Evolutionary conservation across 73 alveolate species (phyloP).

Genomic region (Uronychia binucleata): DNA sequence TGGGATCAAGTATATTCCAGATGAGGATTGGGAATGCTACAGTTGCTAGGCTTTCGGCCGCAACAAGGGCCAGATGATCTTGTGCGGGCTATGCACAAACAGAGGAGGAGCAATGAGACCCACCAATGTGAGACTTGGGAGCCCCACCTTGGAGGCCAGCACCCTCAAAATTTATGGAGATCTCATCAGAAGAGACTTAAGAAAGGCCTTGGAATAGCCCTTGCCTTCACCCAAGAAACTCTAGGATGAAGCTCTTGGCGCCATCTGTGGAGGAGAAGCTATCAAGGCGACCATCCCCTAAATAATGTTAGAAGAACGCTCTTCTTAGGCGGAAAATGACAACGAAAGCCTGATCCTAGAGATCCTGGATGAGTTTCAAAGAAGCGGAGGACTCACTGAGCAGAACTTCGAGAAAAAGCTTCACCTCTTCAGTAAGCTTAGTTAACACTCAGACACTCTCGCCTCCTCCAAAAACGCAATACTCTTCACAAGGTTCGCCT

Average conservation of each 20-base stretch:
- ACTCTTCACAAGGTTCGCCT: background rate
- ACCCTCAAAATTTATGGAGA: background rate
- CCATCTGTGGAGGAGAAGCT: background rate
- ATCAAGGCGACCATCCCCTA: background rate
- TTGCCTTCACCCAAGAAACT: background rate
- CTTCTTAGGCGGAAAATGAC: background rate
- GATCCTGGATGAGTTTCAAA: background rate
- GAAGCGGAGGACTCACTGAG: background rate
- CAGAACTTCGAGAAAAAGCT: background rate
- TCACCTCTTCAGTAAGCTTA: background rate
- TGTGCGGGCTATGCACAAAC: conserved; percentile 52
- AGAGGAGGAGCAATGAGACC: conserved; percentile 59
- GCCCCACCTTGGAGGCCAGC: background rate
- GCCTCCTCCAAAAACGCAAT: background rate
- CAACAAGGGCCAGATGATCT: conserved; percentile 25
- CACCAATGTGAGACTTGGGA: background rate
- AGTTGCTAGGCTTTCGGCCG: conserved; percentile 46
- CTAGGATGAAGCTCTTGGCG: background rate
- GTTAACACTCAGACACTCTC: background rate
- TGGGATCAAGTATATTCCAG: conserved; percentile 43
- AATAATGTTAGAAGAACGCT: background rate
- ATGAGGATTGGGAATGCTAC: conserved; percentile 59
- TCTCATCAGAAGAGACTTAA: background rate
- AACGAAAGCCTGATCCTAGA: too few relatives aligned
- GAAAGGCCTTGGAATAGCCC: background rate